Percentiles rank a stretch among this genome's conserved stretches.
phyloP scores from a whole-genome alignment of 2,329 filamentous ascomycete species.

The Cercospora sesami region DNA sequence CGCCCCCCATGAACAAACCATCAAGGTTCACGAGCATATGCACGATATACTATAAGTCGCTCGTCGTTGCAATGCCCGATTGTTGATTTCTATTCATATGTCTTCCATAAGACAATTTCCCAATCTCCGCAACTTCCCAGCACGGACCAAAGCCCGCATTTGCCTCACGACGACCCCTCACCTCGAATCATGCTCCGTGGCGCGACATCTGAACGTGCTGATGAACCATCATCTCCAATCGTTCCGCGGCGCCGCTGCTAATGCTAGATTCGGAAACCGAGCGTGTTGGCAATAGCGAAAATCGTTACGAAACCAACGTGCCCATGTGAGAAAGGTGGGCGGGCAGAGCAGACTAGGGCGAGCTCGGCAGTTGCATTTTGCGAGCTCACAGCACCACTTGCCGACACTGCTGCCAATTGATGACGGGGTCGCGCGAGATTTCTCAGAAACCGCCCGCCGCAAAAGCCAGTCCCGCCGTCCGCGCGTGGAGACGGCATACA shows the following conservation, averaged over 20 bases:
- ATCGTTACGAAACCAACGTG: neutral
- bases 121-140: neutral
- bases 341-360: neutral
- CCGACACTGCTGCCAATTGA: neutral
- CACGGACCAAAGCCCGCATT: neutral
- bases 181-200: neutral
- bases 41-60: neutral
- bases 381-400: constrained; percentile 4
- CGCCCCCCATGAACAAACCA: neutral
- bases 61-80: neutral
- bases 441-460: neutral
- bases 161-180: neutral
- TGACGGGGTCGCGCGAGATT: neutral
- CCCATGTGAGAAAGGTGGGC: neutral
- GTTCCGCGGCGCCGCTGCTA: neutral
- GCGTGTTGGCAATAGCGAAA: neutral
- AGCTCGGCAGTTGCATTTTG: constrained; percentile 5
- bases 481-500: neutral
- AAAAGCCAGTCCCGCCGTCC: neutral
- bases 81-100: neutral
- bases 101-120: neutral
- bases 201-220: neutral
- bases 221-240: neutral
- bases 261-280: neutral
- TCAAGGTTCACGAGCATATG: neutral